These are phyloP conservation scores for Alternaria gansuensis DNA, from an alignment of 2,329 filamentous ascomycete genomes.

Conservation along the genomic window DNA sequence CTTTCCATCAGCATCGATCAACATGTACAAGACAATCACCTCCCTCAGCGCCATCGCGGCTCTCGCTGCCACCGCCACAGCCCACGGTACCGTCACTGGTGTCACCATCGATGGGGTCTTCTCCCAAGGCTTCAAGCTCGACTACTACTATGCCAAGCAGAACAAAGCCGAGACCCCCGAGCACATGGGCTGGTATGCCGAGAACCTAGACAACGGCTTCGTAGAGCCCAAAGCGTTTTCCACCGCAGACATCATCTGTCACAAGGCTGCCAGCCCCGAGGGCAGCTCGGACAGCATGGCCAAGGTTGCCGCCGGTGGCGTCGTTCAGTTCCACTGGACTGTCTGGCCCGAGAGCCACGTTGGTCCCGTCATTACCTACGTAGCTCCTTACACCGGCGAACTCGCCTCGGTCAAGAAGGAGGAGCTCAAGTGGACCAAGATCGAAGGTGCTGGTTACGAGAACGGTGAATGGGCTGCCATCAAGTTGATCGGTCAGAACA, in stretches of 20 bases:
- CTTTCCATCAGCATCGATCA: slow-evolving; percentile 19
- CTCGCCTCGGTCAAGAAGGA: slow-evolving; percentile 48
- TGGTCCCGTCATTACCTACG: slow-evolving; percentile 53
- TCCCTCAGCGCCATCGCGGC: slow-evolving; percentile 43
- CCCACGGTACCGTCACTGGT: slow-evolving; percentile 58
- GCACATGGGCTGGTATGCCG: slow-evolving; percentile 57
- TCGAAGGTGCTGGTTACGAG: slow-evolving; percentile 46
- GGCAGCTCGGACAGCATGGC: slow-evolving; percentile 55
- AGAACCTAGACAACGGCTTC: slow-evolving; percentile 52
- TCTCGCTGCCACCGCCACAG: slow-evolving; percentile 54
- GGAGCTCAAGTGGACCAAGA: slow-evolving; percentile 52
- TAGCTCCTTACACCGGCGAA: slow-evolving; percentile 48
- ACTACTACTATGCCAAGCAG: slow-evolving; percentile 52
- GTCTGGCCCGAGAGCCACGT: slow-evolving; percentile 51
- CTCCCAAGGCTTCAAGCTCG: slow-evolving; percentile 57
- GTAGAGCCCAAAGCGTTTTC: slow-evolving; percentile 42
- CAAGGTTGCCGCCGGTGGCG: slow-evolving; percentile 68
- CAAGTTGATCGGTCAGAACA: slow-evolving; percentile 58
- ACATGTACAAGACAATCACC: slow-evolving; percentile 44
- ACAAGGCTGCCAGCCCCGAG: slow-evolving; percentile 62
- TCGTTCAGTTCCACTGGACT: slow-evolving; percentile 64
- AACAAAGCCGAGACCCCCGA: slow-evolving; percentile 40
- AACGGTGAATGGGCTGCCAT: slow-evolving; percentile 50
- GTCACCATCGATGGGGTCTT: slow-evolving; percentile 59
- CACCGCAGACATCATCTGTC: slow-evolving; percentile 65